Conservation (phyloP, 495 filamentous ascomycete species). For the Daldinia bambusicola region DNA sequence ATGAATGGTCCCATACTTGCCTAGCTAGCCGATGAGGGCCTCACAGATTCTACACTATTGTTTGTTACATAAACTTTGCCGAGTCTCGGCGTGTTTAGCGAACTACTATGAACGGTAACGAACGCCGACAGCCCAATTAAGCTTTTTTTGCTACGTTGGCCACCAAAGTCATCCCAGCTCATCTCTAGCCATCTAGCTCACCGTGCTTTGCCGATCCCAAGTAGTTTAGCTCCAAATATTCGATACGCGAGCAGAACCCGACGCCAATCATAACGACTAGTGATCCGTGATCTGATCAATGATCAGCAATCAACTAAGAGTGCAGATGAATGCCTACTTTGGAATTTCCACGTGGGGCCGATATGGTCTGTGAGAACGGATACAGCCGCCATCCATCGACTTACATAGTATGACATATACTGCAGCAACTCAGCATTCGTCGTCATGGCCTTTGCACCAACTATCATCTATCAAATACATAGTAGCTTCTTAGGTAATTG, state of each 20-base stretch:
- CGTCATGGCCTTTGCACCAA: too few species aligned
- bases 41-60: background rate
- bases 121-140: slow-evolving; percentile 9
- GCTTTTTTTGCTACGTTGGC: background rate
- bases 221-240: slow-evolving; percentile 26
- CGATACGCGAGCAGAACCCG: slow-evolving; percentile 41
- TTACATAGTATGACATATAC: background rate
- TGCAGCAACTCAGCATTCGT: background rate
- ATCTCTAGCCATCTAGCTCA: slow-evolving; percentile 8
- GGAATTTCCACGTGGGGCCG: background rate
- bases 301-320: slow-evolving; percentile 13
- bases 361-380: slow-evolving; percentile 16
- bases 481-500: too few species aligned
- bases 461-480: too few species aligned
- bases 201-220: slow-evolving; percentile 12
- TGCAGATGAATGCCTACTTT: slow-evolving; percentile 17
- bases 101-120: slow-evolving; percentile 1
- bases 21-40: slow-evolving; percentile 5
- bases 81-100: background rate
- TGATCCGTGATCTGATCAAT: slow-evolving; percentile 1
- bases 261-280: slow-evolving; percentile 29
- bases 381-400: slow-evolving; percentile 24
- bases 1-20: slow-evolving; percentile 11
- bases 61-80: background rate
- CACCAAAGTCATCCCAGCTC: background rate